Evolutionary conservation across 768 basidiomycete genomes (phyloP).

Genomic region (Leccinum longicurvipes): DNA sequence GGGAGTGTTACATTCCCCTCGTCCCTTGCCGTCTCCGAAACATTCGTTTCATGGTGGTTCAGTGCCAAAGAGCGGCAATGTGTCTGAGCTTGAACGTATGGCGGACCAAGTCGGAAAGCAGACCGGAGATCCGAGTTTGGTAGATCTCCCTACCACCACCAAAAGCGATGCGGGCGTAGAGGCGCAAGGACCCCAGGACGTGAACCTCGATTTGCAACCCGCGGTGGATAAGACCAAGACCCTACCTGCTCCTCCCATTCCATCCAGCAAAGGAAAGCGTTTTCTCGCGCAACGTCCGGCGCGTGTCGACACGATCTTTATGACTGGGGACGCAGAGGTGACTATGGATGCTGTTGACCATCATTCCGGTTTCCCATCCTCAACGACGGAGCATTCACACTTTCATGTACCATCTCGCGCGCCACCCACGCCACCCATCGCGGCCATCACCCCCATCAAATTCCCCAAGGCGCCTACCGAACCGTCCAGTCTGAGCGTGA

Average conservation of each 20-base stretch:
- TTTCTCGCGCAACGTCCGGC: constrained; percentile 11
- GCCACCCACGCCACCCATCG: constrained; percentile 53
- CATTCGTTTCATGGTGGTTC: constrained; percentile 37
- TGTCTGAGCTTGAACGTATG: constrained; percentile 69
- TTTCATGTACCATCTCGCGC: constrained; percentile 12
- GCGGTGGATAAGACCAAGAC: constrained; percentile 48
- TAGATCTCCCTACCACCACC: constrained; percentile 10
- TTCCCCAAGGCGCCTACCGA: constrained; percentile 34
- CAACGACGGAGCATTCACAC: constrained; percentile 9
- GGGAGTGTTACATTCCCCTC: constrained; percentile 56
- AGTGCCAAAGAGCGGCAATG: constrained; percentile 38
- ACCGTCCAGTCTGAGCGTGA: constrained; percentile 22
- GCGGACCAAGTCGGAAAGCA: constrained; percentile 51
- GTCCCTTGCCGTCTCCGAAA: constrained; percentile 67
- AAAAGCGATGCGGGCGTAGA: constrained; percentile 22
- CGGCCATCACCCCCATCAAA: constrained; percentile 38
- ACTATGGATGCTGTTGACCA: constrained; percentile 1
- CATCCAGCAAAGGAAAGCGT: constrained; percentile 37
- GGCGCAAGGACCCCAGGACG: constrained; percentile 17
- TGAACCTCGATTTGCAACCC: constrained; percentile 12
- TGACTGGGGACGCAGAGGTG: neutral
- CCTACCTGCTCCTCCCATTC: constrained; percentile 55
- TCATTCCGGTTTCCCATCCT: constrained; percentile 10
- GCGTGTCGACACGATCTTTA: constrained; percentile 34
- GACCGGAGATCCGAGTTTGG: constrained; percentile 25